Evolutionary conservation across 805 yeast species (phyloP).

Genomic region (Wickerhamiella sergipiensis): DNA sequence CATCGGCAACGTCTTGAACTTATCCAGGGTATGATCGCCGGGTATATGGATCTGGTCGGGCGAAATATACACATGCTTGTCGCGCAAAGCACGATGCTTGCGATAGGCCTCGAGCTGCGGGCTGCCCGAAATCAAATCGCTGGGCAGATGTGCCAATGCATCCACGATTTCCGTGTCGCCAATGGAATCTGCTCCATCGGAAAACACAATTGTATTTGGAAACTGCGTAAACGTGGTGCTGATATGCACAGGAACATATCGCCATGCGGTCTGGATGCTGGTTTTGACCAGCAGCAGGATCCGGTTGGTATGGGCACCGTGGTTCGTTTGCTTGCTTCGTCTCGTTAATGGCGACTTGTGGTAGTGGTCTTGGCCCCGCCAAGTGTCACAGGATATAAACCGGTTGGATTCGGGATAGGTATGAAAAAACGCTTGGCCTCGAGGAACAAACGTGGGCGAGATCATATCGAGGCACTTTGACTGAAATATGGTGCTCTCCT

Average conservation of each 20-base stretch:
- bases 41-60: conserved; percentile 10
- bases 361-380: conserved; percentile 19
- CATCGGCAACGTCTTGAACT: conserved; percentile 17
- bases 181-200: conserved; percentile 17
- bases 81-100: conserved; percentile 13
- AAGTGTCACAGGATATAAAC: conserved; percentile 19
- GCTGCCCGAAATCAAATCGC: conserved; percentile 3
- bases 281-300: conserved; percentile 16
- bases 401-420: conserved; percentile 19
- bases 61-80: conserved; percentile 14
- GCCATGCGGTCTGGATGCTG: conserved; percentile 17
- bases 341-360: background rate
- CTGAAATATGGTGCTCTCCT: background rate
- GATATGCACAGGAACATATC: conserved; percentile 18
- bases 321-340: background rate
- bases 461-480: background rate
- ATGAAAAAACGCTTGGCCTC: conserved; percentile 19
- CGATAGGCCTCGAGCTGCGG: conserved; percentile 16
- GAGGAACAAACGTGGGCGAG: conserved; percentile 3
- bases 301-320: conserved; percentile 7
- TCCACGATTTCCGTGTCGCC: conserved; percentile 18
- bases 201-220: conserved; percentile 15
- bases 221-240: conserved; percentile 17
- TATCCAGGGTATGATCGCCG: conserved; percentile 13
- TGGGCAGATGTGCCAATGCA: conserved; percentile 11